phyloP scores from a whole-genome alignment of 805 yeast species.

The Saturnispora serradocipensis region DNA sequence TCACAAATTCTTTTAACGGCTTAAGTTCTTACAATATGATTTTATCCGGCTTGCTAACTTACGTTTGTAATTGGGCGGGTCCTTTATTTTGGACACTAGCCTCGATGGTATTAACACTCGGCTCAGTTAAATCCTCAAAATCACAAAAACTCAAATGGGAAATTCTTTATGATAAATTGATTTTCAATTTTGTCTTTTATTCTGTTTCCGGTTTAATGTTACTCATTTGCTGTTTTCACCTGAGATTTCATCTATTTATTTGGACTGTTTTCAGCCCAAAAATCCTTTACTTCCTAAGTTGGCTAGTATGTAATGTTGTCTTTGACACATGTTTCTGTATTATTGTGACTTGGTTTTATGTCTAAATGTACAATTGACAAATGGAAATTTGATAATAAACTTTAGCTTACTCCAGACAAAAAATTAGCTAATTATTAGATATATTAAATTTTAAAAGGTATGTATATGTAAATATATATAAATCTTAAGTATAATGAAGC shows the following conservation, averaged over 20 bases:
- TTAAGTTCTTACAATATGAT: slow-evolving; percentile 57
- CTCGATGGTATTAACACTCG: slow-evolving; percentile 18
- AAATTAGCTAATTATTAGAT: background rate
- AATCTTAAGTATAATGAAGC: background rate
- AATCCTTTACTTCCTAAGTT: slow-evolving; percentile 65
- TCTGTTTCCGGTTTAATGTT: slow-evolving; percentile 50
- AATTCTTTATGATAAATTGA: slow-evolving; percentile 28
- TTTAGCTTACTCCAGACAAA: no score
- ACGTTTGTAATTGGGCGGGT: slow-evolving; percentile 76
- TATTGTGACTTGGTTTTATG: slow-evolving; percentile 16
- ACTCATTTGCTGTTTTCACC: slow-evolving; percentile 56
- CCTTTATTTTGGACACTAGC: slow-evolving; percentile 73
- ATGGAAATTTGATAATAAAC: no score
- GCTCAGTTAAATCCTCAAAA: slow-evolving; percentile 6
- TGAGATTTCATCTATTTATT: slow-evolving; percentile 81
- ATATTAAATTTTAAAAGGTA: slow-evolving; percentile 5
- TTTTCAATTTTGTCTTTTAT: slow-evolving; percentile 44
- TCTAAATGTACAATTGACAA: slow-evolving; percentile 1
- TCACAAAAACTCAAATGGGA: slow-evolving; percentile 23
- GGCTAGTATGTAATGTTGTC: slow-evolving; percentile 49
- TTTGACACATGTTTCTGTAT: slow-evolving; percentile 27
- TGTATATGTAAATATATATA: background rate
- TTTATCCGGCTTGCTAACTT: slow-evolving; percentile 69
- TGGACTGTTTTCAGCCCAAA: slow-evolving; percentile 99
- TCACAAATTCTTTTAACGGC: slow-evolving; percentile 91